Conservation (phyloP, 805 yeast genomes). For the Priceomyces castillae region DNA sequence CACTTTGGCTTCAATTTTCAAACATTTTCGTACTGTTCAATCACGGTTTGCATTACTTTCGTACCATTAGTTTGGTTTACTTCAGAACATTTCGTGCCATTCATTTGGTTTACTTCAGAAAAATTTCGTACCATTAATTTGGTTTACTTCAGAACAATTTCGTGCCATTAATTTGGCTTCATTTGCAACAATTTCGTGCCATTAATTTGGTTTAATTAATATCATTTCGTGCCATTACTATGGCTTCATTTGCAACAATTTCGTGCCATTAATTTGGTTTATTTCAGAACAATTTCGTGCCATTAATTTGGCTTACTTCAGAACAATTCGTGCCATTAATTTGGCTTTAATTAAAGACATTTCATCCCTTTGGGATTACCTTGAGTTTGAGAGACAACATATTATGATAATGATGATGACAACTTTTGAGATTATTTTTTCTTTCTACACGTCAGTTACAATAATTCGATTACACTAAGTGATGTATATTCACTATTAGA, state of each 20-base stretch:
- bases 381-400: too few relatives aligned
- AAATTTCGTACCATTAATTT: neutral
- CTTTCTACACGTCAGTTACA: neutral
- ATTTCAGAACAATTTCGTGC: slow-evolving; percentile 1
- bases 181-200: slow-evolving; percentile 5
- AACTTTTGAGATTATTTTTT: neutral
- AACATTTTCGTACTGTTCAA: slow-evolving; percentile 4
- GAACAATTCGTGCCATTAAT: too few relatives aligned
- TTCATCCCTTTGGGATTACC: neutral
- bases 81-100: slow-evolving; percentile 5
- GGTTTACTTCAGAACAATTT: neutral
- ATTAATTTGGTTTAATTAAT: slow-evolving; percentile 8
- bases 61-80: slow-evolving; percentile 7
- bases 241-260: slow-evolving; percentile 1
- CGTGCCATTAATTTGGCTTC: neutral
- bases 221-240: neutral
- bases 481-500: too few relatives aligned
- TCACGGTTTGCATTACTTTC: neutral
- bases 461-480: slow-evolving; percentile 3
- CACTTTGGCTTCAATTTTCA: slow-evolving; percentile 1
- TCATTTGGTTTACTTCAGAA: slow-evolving; percentile 5
- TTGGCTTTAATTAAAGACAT: neutral
- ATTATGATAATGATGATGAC: too few relatives aligned
- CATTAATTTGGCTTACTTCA: slow-evolving; percentile 5
- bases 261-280: neutral